These are phyloP conservation scores for Cytospora mali DNA, from an alignment of 2,329 filamentous ascomycete species.

Conservation along the genomic window DNA sequence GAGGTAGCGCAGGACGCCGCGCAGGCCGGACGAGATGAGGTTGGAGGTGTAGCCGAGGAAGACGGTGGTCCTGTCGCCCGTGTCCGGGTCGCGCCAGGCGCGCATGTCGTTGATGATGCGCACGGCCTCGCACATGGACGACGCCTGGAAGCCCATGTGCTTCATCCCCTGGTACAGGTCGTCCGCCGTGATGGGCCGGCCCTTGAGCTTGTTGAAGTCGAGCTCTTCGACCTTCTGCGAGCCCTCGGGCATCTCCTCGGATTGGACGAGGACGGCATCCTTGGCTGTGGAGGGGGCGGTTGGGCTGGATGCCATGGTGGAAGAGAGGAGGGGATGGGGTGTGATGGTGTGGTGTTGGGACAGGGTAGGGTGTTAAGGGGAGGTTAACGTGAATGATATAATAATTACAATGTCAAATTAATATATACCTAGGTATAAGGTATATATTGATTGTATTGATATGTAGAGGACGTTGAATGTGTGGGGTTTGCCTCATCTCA, in stretches of 20 bases:
- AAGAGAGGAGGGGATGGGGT: too few species aligned
- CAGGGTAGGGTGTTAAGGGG: neutral
- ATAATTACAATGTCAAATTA: too few species aligned
- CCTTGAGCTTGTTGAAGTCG: slow-evolving; percentile 83
- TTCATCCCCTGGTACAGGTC: slow-evolving; percentile 82
- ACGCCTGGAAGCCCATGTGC: slow-evolving; percentile 75
- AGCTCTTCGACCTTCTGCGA: slow-evolving; percentile 85
- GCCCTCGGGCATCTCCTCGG: slow-evolving; percentile 76
- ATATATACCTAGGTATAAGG: too few species aligned
- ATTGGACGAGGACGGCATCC: slow-evolving; percentile 82
- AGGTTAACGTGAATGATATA: too few species aligned
- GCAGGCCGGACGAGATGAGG: slow-evolving; percentile 91
- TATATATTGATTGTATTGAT: neutral
- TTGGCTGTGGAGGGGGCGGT: slow-evolving; percentile 63
- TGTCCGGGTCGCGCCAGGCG: slow-evolving; percentile 79
- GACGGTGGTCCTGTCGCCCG: slow-evolving; percentile 80
- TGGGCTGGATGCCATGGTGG: slow-evolving; percentile 41
- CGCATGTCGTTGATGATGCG: slow-evolving; percentile 95
- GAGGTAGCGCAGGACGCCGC: slow-evolving; percentile 88
- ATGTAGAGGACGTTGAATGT: neutral
- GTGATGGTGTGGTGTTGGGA: neutral
- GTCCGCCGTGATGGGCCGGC: slow-evolving; percentile 77
- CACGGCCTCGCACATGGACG: slow-evolving; percentile 81
- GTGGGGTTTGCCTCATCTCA: neutral
- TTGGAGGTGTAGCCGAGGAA: slow-evolving; percentile 98